A percentile compares a stretch with the other conserved stretches of the same genome.
Evolutionary conservation across 2,329 filamentous ascomycete genomes (phyloP).

Genomic region (Fusarium sp.): DNA sequence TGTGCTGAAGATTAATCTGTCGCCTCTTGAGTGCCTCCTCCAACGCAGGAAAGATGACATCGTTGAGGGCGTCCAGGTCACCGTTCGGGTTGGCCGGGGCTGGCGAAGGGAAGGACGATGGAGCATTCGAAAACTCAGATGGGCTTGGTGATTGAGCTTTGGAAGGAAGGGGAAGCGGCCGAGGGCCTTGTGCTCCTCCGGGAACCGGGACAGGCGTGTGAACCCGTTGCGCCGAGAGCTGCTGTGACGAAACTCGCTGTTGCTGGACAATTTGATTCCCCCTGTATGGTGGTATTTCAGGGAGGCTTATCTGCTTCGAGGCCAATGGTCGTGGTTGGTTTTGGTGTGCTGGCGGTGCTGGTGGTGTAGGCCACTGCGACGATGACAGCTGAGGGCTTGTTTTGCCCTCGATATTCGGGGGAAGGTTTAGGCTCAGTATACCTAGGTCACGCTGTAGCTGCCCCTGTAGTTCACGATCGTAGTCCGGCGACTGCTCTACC

Average conservation of each 20-base stretch:
- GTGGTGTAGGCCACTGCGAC: slow-evolving; percentile 39
- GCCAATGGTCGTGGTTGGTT: slow-evolving; percentile 55
- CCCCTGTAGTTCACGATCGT: slow-evolving; percentile 73
- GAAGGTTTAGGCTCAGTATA: slow-evolving; percentile 65
- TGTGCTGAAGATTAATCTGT: slow-evolving; percentile 72
- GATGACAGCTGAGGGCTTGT: slow-evolving; percentile 30
- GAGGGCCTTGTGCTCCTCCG: slow-evolving; percentile 41
- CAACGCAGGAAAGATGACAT: slow-evolving; percentile 93
- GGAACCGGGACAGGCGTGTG: slow-evolving; percentile 29
- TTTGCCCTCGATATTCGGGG: slow-evolving; percentile 29
- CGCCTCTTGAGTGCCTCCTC: slow-evolving; percentile 92
- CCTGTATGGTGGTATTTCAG: slow-evolving; percentile 71
- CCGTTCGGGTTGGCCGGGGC: slow-evolving; percentile 72
- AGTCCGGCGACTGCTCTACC: slow-evolving; percentile 69
- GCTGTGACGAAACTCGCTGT: slow-evolving; percentile 50
- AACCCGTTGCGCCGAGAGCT: slow-evolving; percentile 45
- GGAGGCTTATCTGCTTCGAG: slow-evolving; percentile 63
- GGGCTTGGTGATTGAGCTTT: slow-evolving; percentile 53
- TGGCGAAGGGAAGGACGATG: slow-evolving; percentile 70
- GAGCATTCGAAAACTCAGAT: slow-evolving; percentile 53
- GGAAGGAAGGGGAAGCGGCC: slow-evolving; percentile 48
- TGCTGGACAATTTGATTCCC: slow-evolving; percentile 54
- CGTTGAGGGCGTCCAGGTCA: slow-evolving; percentile 88
- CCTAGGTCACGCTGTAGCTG: slow-evolving; percentile 76
- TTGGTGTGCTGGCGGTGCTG: slow-evolving; percentile 55